Conservation (phyloP, 305 asterid species). For the Fraxinus sp. region DNA sequence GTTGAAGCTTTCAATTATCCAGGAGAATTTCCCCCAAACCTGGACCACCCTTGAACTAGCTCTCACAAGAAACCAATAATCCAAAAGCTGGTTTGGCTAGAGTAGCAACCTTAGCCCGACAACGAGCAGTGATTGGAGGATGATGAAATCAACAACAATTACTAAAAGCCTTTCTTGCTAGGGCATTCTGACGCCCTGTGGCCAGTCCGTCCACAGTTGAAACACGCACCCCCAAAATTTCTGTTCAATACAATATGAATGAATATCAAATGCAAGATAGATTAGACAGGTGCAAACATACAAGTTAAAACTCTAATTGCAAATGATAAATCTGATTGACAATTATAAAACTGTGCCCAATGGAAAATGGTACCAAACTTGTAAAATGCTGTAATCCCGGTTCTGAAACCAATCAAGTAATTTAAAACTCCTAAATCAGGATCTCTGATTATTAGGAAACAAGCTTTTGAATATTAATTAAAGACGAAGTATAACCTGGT, state of each 20-base stretch:
- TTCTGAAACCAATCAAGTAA: background rate
- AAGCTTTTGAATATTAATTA: background rate
- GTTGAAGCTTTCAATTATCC: constrained; percentile 18
- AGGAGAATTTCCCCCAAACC: constrained; percentile 9
- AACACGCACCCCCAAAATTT: constrained; percentile 46
- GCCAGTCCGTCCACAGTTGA: constrained; percentile 45
- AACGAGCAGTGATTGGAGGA: constrained; percentile 5
- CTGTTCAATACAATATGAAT: constrained; percentile 18
- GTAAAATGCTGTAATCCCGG: background rate
- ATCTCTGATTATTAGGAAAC: background rate
- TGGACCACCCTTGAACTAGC: constrained; percentile 12
- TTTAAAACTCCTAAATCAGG: background rate
- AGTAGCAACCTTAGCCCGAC: constrained; percentile 5
- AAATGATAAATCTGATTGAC: background rate
- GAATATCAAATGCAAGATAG: background rate
- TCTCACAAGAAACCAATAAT: background rate
- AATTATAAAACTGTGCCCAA: background rate
- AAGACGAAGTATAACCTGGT: background rate
- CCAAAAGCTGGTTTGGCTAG: background rate
- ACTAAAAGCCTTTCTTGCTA: constrained; percentile 34
- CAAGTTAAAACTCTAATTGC: background rate
- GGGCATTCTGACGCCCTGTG: constrained; percentile 60
- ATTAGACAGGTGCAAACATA: background rate
- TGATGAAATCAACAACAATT: background rate
- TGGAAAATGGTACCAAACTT: background rate